Evolutionary conservation across 2,329 filamentous ascomycete species (phyloP).

Genomic region (Annulohypoxylon truncatum): DNA sequence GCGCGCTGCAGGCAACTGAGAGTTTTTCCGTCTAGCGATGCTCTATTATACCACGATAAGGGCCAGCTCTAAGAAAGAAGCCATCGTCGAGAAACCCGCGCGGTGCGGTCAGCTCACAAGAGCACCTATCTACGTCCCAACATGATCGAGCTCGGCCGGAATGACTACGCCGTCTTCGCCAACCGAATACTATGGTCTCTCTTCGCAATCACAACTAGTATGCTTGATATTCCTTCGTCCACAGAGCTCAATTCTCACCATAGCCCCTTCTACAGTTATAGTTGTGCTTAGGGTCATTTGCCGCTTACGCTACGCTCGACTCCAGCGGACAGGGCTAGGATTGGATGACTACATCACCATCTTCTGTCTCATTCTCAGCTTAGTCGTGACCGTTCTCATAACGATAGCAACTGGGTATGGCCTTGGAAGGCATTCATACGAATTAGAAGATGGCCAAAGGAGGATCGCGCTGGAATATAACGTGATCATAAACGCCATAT

Average conservation of each 20-base stretch:
- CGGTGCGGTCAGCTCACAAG: background rate
- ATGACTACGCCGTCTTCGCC: slow-evolving; percentile 35
- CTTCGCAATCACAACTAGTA: slow-evolving; percentile 40
- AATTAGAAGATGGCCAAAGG: slow-evolving; percentile 33
- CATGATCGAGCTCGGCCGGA: slow-evolving; percentile 32
- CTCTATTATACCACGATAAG: slow-evolving; percentile 8
- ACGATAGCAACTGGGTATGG: slow-evolving; percentile 46
- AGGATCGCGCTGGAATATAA: slow-evolving; percentile 47
- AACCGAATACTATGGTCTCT: slow-evolving; percentile 39
- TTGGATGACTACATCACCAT: slow-evolving; percentile 50
- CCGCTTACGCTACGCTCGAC: slow-evolving; percentile 37
- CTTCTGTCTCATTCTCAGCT: slow-evolving; percentile 46
- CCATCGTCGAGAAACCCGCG: background rate
- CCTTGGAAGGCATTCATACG: slow-evolving; percentile 44
- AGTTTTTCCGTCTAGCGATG: slow-evolving; percentile 1
- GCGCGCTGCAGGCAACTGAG: background rate
- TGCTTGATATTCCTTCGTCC: background rate
- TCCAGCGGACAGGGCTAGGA: slow-evolving; percentile 42
- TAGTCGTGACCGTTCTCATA: slow-evolving; percentile 48
- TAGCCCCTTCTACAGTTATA: slow-evolving; percentile 38
- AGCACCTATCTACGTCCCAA: slow-evolving; percentile 1
- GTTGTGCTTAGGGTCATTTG: slow-evolving; percentile 46
- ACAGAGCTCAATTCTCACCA: slow-evolving; percentile 4
- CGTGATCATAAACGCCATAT: slow-evolving; percentile 47
- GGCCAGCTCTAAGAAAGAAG: background rate